Evolutionary conservation across 1,284 basidiomycete genomes (phyloP).

Genomic region (Puccinia hordei): DNA sequence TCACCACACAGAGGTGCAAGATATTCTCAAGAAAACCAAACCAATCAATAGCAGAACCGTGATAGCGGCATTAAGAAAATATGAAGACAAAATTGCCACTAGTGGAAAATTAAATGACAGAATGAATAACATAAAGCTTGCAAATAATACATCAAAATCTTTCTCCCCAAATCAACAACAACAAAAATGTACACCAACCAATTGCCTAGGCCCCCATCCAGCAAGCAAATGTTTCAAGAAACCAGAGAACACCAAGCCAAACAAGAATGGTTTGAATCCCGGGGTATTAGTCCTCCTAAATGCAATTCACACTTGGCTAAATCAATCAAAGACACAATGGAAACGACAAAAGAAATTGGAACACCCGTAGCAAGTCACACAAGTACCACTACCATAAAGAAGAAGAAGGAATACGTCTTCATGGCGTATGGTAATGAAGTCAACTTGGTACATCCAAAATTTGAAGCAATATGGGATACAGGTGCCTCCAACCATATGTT

Average conservation of each 20-base stretch:
- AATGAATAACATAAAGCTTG: background rate
- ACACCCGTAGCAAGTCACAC: too few species aligned
- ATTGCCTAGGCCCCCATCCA: background rate
- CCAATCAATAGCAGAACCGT: background rate
- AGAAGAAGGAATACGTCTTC: too few species aligned
- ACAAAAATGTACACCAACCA: background rate
- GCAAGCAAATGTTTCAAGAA: background rate
- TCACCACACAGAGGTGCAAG: background rate
- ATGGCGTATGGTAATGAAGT: too few species aligned
- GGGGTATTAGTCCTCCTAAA: too few species aligned
- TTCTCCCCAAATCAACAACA: background rate
- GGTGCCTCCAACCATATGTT: too few species aligned
- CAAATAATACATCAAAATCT: background rate
- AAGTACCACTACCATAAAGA: too few species aligned
- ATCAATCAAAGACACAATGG: too few species aligned
- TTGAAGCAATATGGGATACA: too few species aligned
- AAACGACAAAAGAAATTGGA: too few species aligned
- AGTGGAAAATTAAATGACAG: background rate
- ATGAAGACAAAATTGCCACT: background rate
- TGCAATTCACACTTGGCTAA: too few species aligned
- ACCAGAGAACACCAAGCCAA: background rate
- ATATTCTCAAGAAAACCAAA: background rate
- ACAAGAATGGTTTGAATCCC: too few species aligned
- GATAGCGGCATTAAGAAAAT: background rate
- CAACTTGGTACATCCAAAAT: too few species aligned